Conservation (phyloP, 306 rosid genomes). For the Bauhinia variegata region DNA sequence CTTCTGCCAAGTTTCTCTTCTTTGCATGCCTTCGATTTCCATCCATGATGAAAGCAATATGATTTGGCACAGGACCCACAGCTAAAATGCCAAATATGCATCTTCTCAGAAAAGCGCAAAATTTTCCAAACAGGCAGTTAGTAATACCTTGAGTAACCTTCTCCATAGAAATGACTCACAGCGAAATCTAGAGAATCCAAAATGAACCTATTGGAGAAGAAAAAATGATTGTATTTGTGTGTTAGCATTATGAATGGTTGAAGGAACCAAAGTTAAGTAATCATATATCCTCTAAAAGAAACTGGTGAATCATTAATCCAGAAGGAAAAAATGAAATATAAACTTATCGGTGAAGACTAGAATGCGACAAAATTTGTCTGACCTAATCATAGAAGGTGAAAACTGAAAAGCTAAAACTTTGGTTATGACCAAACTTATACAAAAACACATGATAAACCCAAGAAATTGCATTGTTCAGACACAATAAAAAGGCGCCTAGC, state of each 20-base stretch:
- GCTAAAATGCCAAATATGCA: conserved; percentile 56
- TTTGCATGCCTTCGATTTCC: conserved; percentile 85
- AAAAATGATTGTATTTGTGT: conserved; percentile 7
- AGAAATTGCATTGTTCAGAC: neutral
- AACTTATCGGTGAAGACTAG: neutral
- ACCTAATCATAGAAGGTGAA: conserved; percentile 1
- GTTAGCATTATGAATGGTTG: conserved; percentile 15
- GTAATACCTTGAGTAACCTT: conserved; percentile 28
- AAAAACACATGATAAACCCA: neutral
- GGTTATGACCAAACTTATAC: neutral
- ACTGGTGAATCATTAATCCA: conserved; percentile 4
- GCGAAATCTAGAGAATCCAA: conserved; percentile 5
- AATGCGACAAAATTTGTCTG: neutral
- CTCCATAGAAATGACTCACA: conserved; percentile 47
- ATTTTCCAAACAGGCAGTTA: conserved; percentile 37
- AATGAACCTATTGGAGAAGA: conserved; percentile 33
- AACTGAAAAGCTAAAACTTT: neutral
- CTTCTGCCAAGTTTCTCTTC: conserved; percentile 50
- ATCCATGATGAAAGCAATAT: conserved; percentile 90
- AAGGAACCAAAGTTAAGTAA: conserved; percentile 8
- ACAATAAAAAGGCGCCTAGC: neutral
- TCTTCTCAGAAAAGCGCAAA: conserved; percentile 52
- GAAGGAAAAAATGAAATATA: neutral
- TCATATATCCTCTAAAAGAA: conserved; percentile 14
- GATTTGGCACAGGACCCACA: conserved; percentile 70